These are phyloP conservation scores for Aspergillus texensis DNA, from an alignment of 2,329 filamentous ascomycete species.

Conservation along the genomic window DNA sequence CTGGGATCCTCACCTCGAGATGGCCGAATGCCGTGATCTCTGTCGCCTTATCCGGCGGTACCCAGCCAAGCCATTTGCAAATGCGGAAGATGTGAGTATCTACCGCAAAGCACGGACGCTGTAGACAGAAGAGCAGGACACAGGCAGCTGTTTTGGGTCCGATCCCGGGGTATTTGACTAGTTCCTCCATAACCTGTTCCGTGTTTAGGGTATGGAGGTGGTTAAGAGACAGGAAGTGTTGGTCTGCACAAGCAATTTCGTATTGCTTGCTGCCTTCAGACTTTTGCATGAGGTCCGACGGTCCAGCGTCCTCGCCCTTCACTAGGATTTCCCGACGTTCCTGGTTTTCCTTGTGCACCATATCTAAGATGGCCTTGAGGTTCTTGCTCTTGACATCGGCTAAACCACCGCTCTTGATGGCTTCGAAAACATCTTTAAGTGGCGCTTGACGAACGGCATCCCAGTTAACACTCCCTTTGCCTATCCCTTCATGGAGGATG, in stretches of 20 bases:
- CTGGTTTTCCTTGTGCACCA: constrained; percentile 70
- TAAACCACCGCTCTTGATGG: constrained; percentile 72
- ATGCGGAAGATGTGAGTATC: constrained; percentile 69
- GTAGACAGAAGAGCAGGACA: constrained; percentile 66
- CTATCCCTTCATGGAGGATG: constrained; percentile 62
- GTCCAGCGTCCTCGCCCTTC: constrained; percentile 45
- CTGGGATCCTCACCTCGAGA: constrained; percentile 62
- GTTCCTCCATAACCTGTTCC: constrained; percentile 59
- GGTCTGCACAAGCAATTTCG: constrained; percentile 60
- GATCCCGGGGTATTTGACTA: constrained; percentile 64
- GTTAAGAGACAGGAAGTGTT: constrained; percentile 66
- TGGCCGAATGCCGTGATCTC: constrained; percentile 59
- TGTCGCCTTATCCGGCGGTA: constrained; percentile 52
- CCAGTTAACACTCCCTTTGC: constrained; percentile 75
- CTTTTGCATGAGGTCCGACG: constrained; percentile 48
- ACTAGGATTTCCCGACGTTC: constrained; percentile 55
- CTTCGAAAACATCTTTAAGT: constrained; percentile 63
- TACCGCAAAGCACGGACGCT: constrained; percentile 65
- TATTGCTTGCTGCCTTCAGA: constrained; percentile 55
- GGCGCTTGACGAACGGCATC: constrained; percentile 66
- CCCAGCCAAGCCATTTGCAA: constrained; percentile 64
- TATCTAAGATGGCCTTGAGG: constrained; percentile 73
- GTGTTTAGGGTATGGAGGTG: constrained; percentile 60
- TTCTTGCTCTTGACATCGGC: constrained; percentile 70
- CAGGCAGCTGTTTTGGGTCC: constrained; percentile 69